Evolutionary conservation across 148 eudicot species (phyloP).

Genomic region (Oxyria digyna): DNA sequence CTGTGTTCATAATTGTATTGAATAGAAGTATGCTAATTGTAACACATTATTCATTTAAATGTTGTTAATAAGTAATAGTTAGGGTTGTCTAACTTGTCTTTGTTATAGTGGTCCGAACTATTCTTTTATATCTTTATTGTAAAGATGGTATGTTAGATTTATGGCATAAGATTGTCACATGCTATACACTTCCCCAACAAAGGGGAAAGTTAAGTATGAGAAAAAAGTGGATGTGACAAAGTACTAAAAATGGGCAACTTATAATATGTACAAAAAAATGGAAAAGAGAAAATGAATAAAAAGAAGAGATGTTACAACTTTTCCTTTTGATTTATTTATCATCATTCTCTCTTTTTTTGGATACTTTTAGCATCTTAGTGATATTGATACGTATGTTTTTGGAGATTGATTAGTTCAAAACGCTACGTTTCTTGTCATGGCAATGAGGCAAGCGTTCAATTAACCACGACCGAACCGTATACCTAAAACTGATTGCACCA

Average conservation of each 20-base stretch:
- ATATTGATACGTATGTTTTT: not conserved
- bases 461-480: not conserved
- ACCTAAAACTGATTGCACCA: not conserved
- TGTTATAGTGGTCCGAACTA: conserved; percentile 6
- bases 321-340: not conserved
- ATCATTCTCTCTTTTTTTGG: not conserved
- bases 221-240: conserved; percentile 30
- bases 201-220: conserved; percentile 12
- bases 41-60: not conserved
- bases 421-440: not conserved
- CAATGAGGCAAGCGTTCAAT: not conserved
- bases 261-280: conserved; percentile 1
- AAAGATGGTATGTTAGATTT: conserved; percentile 5
- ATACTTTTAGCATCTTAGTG: not conserved
- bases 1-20: too few relatives aligned
- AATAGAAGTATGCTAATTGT: not conserved
- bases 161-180: conserved; percentile 30
- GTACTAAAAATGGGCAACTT: conserved; percentile 20
- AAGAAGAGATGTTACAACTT: not conserved
- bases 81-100: not conserved
- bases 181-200: conserved; percentile 40
- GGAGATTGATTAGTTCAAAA: not conserved
- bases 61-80: not conserved
- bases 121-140: conserved; percentile 4
- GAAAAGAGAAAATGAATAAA: conserved; percentile 6